Evolutionary conservation across 495 filamentous ascomycete genomes (phyloP).

Genomic region (Pseudevernia furfuracea): DNA sequence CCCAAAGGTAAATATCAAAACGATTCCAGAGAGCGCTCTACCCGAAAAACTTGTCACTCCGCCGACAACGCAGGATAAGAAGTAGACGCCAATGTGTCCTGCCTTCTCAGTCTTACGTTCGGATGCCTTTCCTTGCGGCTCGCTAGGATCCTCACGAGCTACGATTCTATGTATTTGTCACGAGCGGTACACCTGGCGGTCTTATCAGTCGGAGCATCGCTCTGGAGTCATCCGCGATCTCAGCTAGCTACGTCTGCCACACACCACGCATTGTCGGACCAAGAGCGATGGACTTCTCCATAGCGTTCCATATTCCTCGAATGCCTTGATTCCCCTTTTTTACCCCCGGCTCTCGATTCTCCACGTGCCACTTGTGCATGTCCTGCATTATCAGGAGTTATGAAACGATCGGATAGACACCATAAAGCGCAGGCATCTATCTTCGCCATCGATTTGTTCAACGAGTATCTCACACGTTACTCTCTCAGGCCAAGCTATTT

Average conservation of each 20-base stretch:
- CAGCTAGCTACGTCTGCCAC: slow-evolving; percentile 1
- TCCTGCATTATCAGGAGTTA: slow-evolving; percentile 3
- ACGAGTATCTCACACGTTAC: background rate
- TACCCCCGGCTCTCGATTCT: background rate
- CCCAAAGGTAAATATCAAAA: slow-evolving; percentile 21
- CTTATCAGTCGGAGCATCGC: background rate
- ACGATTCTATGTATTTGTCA: slow-evolving; percentile 10
- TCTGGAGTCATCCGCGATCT: slow-evolving; percentile 1
- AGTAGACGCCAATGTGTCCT: background rate
- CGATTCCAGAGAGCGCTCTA: slow-evolving; percentile 26
- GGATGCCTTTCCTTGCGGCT: slow-evolving; percentile 7
- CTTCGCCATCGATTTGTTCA: background rate
- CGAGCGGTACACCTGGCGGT: background rate
- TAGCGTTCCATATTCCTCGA: slow-evolving; percentile 10
- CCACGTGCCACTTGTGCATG: slow-evolving; percentile 3
- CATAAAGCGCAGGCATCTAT: slow-evolving; percentile 11
- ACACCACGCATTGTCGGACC: slow-evolving; percentile 8
- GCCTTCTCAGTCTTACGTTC: background rate
- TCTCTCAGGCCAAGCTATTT: background rate
- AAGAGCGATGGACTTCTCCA: slow-evolving; percentile 6
- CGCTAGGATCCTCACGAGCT: slow-evolving; percentile 10
- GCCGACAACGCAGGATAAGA: slow-evolving; percentile 16
- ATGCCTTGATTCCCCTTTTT: slow-evolving; percentile 1
- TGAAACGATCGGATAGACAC: slow-evolving; percentile 8
- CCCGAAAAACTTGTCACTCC: slow-evolving; percentile 28